Percentiles rank a stretch among this genome's conserved stretches.
Evolutionary conservation across 2,329 filamentous ascomycete species (phyloP).

Genomic region (Aspergillus sp.): DNA sequence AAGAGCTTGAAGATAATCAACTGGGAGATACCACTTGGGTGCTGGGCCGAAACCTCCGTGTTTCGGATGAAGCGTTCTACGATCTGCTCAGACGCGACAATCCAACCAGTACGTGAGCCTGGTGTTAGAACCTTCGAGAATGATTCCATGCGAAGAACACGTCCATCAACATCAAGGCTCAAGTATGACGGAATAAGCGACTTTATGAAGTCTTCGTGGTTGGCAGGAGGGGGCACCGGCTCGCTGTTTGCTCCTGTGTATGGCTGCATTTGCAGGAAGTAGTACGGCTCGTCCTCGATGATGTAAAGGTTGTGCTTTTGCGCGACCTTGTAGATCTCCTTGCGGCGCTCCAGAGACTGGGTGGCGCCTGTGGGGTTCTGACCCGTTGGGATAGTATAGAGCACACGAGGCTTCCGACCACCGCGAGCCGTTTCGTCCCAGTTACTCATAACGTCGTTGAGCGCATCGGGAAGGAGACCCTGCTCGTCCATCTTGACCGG

Average conservation of each 20-base stretch:
- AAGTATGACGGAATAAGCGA: slow-evolving; percentile 73
- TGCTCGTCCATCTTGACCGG: slow-evolving; percentile 66
- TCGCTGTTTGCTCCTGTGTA: slow-evolving; percentile 60
- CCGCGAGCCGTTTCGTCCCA: slow-evolving; percentile 62
- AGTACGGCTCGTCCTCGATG: slow-evolving; percentile 92
- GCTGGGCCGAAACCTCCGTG: slow-evolving; percentile 80
- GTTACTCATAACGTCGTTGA: slow-evolving; percentile 63
- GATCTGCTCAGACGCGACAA: slow-evolving; percentile 82
- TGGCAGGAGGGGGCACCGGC: slow-evolving; percentile 56
- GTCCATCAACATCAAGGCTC: slow-evolving; percentile 79
- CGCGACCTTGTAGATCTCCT: slow-evolving; percentile 72
- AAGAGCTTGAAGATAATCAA: slow-evolving; percentile 82
- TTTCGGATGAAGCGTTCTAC: slow-evolving; percentile 79
- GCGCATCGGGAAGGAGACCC: slow-evolving; percentile 60
- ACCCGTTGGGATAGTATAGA: slow-evolving; percentile 75
- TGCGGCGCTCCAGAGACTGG: slow-evolving; percentile 65
- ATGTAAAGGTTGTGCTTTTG: slow-evolving; percentile 85
- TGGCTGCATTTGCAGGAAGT: slow-evolving; percentile 81
- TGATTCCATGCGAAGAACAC: slow-evolving; percentile 86
- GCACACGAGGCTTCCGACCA: slow-evolving; percentile 63
- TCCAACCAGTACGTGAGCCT: slow-evolving; percentile 80
- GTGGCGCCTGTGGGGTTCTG: slow-evolving; percentile 92
- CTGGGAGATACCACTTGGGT: slow-evolving; percentile 81
- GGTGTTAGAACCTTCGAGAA: slow-evolving; percentile 91
- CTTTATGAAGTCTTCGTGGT: slow-evolving; percentile 70